Base-by-base conservation (phyloP, 164 flowering plant genomes). In the Liquidambar formosana region DNA sequence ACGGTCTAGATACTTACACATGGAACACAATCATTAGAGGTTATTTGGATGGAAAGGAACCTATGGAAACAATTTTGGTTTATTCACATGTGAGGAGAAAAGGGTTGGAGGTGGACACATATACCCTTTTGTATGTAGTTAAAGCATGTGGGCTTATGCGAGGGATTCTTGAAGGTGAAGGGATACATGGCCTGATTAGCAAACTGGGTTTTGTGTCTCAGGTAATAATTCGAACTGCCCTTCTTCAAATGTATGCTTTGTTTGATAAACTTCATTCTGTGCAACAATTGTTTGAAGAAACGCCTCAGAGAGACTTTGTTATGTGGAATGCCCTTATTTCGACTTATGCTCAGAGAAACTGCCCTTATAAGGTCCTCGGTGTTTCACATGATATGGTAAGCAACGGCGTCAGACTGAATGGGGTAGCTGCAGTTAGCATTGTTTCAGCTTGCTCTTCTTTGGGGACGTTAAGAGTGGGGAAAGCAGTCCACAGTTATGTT, bases 21-120 rank as follows among this genome's bases (percentile, higher is more conserved):
- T 80, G 83, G 86, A 83, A 78, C 74, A 68, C 72, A 10, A 53
- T 83, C 26, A 74, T 80, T 28, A 74, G 79, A 71, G 76, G 83
- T 22, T 76, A 65, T 63, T 68, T 76, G 73, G 80, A 78, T 33
- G 69, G 26, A 52, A 28, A 66, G 14, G 65, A 63, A 23, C 79
- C 79, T 45, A 45, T 54, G 56, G 63, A 76, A 61, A 80, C 80
- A 15, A 54, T 80, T 63, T 52, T 63, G 67, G 75, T 71, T 18
- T 83, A 72, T 73, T 49, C 75, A 41, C 78, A 78, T 58, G 43
- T 78, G 57, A 74, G 75, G 28, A 78, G 53, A 25, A 67, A 54
- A 18, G 72, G 74, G 8, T 52, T 75, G 74, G 45, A 57, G 26
- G 63, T 68, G 10, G 80, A 83, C 54, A 71, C 78, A 63, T 71